Percentiles rank a stretch among this genome's conserved stretches.
Evolutionary conservation across 805 yeast species (phyloP).

Genomic region (Yarrowia sp.): DNA sequence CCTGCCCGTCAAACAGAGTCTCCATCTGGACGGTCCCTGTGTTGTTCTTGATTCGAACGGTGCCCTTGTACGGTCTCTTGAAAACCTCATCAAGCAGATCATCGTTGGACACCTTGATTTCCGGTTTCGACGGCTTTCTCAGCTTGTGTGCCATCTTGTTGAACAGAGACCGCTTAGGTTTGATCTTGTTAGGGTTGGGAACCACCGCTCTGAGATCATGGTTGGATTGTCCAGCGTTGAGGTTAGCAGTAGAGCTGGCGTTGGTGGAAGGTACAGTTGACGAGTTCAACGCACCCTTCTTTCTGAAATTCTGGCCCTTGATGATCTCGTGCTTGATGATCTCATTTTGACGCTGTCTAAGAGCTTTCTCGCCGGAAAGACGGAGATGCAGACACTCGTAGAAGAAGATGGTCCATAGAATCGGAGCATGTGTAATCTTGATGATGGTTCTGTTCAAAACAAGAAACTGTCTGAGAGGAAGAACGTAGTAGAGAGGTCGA

Average conservation of each 20-base stretch:
- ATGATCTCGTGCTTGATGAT: slow-evolving; percentile 39
- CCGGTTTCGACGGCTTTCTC: slow-evolving; percentile 38
- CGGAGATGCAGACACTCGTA: slow-evolving; percentile 48
- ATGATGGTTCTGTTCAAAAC: slow-evolving; percentile 49
- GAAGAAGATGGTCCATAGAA: slow-evolving; percentile 49
- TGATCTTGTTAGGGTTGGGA: background rate
- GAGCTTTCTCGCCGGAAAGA: slow-evolving; percentile 35
- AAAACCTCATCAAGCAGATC: slow-evolving; percentile 48
- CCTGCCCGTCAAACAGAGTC: slow-evolving; percentile 22
- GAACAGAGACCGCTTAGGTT: slow-evolving; percentile 9
- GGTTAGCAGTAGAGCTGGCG: slow-evolving; percentile 3
- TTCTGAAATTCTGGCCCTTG: slow-evolving; percentile 37
- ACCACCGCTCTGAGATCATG: background rate
- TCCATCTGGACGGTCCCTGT: slow-evolving; percentile 26
- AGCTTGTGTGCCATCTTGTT: slow-evolving; percentile 10
- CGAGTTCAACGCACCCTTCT: background rate
- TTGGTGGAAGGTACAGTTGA: background rate
- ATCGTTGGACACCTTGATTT: slow-evolving; percentile 45
- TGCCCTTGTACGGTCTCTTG: slow-evolving; percentile 46
- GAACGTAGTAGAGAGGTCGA: slow-evolving; percentile 47
- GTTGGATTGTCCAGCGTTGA: background rate
- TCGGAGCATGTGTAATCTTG: slow-evolving; percentile 52
- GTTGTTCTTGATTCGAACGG: slow-evolving; percentile 41
- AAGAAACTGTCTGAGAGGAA: slow-evolving; percentile 49
- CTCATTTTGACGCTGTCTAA: slow-evolving; percentile 19